These are phyloP conservation scores for Candida ficus DNA, from an alignment of 805 yeast species.

Conservation along the genomic window DNA sequence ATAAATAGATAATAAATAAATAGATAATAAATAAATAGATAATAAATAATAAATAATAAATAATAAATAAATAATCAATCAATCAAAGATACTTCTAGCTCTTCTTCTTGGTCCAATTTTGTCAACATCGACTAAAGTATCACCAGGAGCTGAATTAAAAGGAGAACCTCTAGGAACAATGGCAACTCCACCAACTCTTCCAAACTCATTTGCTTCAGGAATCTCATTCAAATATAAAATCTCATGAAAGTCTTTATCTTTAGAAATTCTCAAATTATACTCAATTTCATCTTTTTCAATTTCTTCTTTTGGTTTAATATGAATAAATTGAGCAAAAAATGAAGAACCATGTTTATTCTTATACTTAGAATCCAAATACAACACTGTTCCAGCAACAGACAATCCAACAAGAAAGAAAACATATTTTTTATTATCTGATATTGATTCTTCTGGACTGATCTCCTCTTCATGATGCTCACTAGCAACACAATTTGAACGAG, in stretches of 20 bases:
- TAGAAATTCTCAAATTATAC: constrained; percentile 4
- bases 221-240: constrained; percentile 2
- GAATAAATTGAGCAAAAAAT: constrained; percentile 4
- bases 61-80: neutral
- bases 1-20: neutral
- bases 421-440: constrained; percentile 1
- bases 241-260: constrained; percentile 6
- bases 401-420: neutral
- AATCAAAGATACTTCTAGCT: constrained; percentile 10
- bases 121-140: constrained; percentile 5
- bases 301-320: constrained; percentile 1
- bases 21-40: constrained; percentile 1
- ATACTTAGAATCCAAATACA: constrained; percentile 2
- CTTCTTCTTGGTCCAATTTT: constrained; percentile 9
- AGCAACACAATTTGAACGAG: no score
- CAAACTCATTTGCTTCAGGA: constrained; percentile 1
- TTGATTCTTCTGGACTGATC: neutral
- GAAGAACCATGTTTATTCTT: constrained; percentile 1
- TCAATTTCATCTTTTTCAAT: neutral
- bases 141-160: constrained; percentile 9
- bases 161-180: constrained; percentile 11
- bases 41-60: neutral
- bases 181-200: constrained; percentile 3
- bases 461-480: neutral
- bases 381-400: neutral